Evolutionary conservation across 305 asterid genomes (phyloP).

Genomic region (Solanum hybrid): DNA sequence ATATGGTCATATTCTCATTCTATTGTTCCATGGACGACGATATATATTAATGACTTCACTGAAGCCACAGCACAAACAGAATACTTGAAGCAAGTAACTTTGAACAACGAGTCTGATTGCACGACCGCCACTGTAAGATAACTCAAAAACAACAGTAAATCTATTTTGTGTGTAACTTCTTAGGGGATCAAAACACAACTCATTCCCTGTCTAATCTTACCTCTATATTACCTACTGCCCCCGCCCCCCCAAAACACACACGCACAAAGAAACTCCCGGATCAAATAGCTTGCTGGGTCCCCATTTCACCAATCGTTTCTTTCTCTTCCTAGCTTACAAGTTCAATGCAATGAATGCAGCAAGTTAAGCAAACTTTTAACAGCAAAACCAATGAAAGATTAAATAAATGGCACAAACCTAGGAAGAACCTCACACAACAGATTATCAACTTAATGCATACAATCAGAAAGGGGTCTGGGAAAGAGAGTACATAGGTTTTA

Average conservation of each 20-base stretch:
- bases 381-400: background rate
- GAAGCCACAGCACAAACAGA: background rate
- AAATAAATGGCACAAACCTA: background rate
- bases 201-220: background rate
- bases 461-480: background rate
- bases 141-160: background rate
- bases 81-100: background rate
- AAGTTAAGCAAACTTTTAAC: background rate
- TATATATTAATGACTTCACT: background rate
- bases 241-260: background rate
- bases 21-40: background rate
- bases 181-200: background rate
- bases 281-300: background rate
- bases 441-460: background rate
- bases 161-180: background rate
- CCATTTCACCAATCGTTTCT: background rate
- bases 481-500: background rate
- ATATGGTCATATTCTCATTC: background rate
- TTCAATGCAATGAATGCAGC: background rate
- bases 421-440: background rate
- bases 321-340: background rate
- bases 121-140: background rate
- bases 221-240: background rate
- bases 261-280: background rate
- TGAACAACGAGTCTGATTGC: background rate